Evolutionary conservation across 305 asterid genomes (phyloP), one percentile per base, ranked within the genome.

Genomic region (Fraxinus greggii): DNA sequence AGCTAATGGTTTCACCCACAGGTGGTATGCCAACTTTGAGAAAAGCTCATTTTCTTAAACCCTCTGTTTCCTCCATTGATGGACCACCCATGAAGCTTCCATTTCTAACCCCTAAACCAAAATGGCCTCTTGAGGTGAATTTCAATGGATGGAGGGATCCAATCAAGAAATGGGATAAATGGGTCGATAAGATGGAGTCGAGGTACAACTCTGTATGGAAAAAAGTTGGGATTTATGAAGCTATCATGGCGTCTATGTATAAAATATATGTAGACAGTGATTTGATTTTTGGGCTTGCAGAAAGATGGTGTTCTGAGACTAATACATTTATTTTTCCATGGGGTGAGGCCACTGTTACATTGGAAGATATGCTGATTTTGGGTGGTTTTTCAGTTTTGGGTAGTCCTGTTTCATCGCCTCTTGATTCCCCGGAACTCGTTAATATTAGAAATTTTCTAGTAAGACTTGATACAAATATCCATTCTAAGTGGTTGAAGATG

Each of bases 351-450:
- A 86, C 83, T 42, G 29, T 88, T 24, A 86, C 91, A 10, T 28
- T 89, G 29, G 89, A 86, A 72, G 92, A 87, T 65, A 59, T 86
- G 56, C 38, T 75, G 36, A 74, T 83, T 36, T 40, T 89, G 7
- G 91, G 89, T 8, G 91, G 90, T 40, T 90, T 48, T 38, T 77
- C 90, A 10, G 90, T 88, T 5, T 40, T 81, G 54, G 93, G 90
- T 79, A 61, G 31, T 61, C 31, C 78, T 40, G 88, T 86, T 72
- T 80, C 75, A 23, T 15, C 2, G 31, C 31, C 79, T 38, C 78
- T 48, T 9, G 65, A 26, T 38, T 28, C 81, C 6, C 70, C 4
- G 4, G 85, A 84, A 38, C 33, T 10, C 3, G 54, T 63, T 1
- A 63, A 2, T 3, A 31, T 75, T 3, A 15, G 36, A 8, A 79